phyloP scores from a whole-genome alignment of 2,329 filamentous ascomycete species.

The Venturia aucupariae region DNA sequence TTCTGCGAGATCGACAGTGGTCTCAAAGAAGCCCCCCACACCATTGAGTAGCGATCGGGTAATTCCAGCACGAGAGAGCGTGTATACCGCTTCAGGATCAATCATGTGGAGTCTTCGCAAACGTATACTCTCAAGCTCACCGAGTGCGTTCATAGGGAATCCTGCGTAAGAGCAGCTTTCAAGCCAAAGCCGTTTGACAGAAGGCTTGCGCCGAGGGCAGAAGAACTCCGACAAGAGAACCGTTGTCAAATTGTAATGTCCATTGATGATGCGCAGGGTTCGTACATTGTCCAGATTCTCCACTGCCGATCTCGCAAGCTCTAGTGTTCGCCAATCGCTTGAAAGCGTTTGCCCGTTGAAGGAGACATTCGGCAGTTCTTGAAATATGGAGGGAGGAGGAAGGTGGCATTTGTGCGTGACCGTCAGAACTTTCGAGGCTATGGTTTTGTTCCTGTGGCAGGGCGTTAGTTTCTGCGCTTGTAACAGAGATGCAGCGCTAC shows the following conservation, averaged over 20 bases:
- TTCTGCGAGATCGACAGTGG: slow-evolving; percentile 22
- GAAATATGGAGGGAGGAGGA: slow-evolving; percentile 35
- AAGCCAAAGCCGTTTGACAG: slow-evolving; percentile 36
- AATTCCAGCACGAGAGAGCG: slow-evolving; percentile 21
- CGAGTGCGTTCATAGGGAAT: slow-evolving; percentile 19
- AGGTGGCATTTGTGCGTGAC: slow-evolving; percentile 39
- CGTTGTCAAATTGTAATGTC: slow-evolving; percentile 33
- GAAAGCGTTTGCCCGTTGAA: slow-evolving; percentile 34
- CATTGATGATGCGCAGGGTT: slow-evolving; percentile 36
- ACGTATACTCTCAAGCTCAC: slow-evolving; percentile 32
- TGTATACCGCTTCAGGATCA: slow-evolving; percentile 19
- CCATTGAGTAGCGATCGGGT: slow-evolving; percentile 2
- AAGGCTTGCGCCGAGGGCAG: slow-evolving; percentile 23
- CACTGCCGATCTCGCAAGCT: slow-evolving; percentile 30
- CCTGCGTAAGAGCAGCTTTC: slow-evolving; percentile 34
- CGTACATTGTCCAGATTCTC: slow-evolving; percentile 34
- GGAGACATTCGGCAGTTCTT: slow-evolving; percentile 31
- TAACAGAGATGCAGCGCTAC: neutral
- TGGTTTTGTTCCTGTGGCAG: slow-evolving; percentile 26
- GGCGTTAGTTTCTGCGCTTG: slow-evolving; percentile 16
- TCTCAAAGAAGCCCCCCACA: slow-evolving; percentile 24
- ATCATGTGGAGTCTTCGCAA: slow-evolving; percentile 32
- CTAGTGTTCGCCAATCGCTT: slow-evolving; percentile 30
- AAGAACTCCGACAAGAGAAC: slow-evolving; percentile 33
- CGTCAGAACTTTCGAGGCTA: slow-evolving; percentile 34